These are phyloP conservation scores for Blastomyces silverae DNA, from an alignment of 2,329 filamentous ascomycete genomes.

Conservation along the genomic window DNA sequence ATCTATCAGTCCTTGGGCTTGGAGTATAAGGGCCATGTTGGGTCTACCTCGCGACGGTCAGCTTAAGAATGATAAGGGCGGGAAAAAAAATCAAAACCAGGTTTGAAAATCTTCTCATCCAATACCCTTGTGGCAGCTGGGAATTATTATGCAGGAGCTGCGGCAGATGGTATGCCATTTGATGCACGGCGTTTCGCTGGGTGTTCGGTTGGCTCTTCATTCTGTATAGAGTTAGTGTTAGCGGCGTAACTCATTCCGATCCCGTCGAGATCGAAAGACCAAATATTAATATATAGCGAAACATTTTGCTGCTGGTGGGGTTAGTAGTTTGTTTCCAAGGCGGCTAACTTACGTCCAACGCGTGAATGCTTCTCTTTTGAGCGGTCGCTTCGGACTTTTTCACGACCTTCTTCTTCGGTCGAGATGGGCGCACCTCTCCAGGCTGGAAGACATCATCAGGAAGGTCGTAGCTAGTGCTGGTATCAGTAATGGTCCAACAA, in stretches of 20 bases:
- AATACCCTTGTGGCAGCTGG: neutral
- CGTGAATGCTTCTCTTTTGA: constrained; percentile 37
- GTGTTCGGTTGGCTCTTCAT: constrained; percentile 16
- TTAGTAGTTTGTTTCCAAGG: constrained; percentile 16
- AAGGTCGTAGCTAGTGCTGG: constrained; percentile 58
- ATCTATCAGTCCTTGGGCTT: neutral
- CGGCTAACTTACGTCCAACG: constrained; percentile 39
- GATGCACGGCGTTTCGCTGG: constrained; percentile 21
- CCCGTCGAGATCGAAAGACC: constrained; percentile 7
- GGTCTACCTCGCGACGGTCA: constrained; percentile 10
- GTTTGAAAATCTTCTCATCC: constrained; percentile 13
- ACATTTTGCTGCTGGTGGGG: neutral
- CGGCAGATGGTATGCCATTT: constrained; percentile 20
- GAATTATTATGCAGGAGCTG: constrained; percentile 16
- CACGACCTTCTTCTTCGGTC: constrained; percentile 49
- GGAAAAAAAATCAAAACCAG: constrained; percentile 9
- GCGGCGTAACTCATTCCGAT: constrained; percentile 13
- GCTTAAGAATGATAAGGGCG: constrained; percentile 8
- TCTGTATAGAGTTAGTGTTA: constrained; percentile 18
- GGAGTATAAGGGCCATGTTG: neutral
- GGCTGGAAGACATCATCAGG: constrained; percentile 81
- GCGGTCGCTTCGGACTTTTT: constrained; percentile 32
- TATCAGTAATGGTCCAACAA: constrained; percentile 20
- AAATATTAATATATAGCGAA: constrained; percentile 1
- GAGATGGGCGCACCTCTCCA: constrained; percentile 64